phyloP scores from a whole-genome alignment of 1,284 basidiomycete species.

The Pseudozyma sp. region DNA sequence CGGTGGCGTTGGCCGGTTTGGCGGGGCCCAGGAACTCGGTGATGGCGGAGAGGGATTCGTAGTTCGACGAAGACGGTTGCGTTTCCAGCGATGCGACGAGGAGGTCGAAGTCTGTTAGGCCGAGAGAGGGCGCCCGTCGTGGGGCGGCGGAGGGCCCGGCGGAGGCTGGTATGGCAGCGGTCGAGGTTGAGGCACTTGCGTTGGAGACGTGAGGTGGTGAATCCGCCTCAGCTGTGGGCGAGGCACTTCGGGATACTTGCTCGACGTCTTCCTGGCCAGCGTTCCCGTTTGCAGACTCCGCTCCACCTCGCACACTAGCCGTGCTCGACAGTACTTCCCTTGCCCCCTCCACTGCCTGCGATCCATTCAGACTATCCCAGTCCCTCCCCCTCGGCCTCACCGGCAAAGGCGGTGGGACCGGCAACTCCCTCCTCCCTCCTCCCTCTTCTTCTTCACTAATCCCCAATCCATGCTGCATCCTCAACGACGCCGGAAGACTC shows the following conservation, averaged over 20 bases:
- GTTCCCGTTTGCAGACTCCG: neutral
- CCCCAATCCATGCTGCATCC: conserved; percentile 17
- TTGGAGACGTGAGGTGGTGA: neutral
- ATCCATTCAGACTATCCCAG: conserved; percentile 7
- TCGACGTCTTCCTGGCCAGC: neutral
- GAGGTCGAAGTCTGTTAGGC: conserved; percentile 64
- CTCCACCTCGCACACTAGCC: neutral
- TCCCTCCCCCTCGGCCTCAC: conserved; percentile 15
- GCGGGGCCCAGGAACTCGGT: conserved; percentile 77
- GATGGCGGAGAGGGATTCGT: conserved; percentile 73
- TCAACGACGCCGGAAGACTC: conserved; percentile 15
- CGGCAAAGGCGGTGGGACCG: conserved; percentile 34
- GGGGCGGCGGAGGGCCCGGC: neutral
- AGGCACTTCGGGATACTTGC: neutral
- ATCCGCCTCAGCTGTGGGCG: neutral
- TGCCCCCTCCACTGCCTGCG: neutral
- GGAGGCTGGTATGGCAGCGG: neutral
- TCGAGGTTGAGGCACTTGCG: no score
- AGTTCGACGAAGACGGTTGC: conserved; percentile 30
- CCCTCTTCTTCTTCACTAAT: conserved; percentile 4
- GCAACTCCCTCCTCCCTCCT: conserved; percentile 9
- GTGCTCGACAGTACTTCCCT: neutral
- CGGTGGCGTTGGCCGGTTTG: conserved; percentile 65
- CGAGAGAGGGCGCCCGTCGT: conserved; percentile 25
- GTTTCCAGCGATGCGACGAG: conserved; percentile 59